A percentile compares a stretch with the other conserved stretches of the same genome.
Conservation (phyloP, 306 rosid genomes). For the Sicyos edulis region DNA sequence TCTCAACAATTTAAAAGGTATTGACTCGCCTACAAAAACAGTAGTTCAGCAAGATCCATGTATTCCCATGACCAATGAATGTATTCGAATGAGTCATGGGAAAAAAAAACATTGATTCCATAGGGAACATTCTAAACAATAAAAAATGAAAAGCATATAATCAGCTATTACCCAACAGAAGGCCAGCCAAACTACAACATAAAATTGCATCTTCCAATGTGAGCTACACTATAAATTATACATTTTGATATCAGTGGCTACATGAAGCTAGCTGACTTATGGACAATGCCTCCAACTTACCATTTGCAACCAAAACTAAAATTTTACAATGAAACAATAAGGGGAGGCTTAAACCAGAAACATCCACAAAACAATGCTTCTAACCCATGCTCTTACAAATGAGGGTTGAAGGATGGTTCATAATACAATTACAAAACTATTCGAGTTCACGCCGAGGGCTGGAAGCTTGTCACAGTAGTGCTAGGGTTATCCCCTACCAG, state of each 20-base stretch:
- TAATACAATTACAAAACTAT: not conserved
- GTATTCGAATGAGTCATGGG: too few species aligned
- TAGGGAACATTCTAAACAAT: too few species aligned
- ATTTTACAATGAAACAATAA: slow-evolving; percentile 3
- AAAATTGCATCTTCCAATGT: not conserved
- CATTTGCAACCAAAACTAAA: slow-evolving; percentile 7
- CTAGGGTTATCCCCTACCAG: slow-evolving; percentile 42
- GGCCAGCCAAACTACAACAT: not conserved
- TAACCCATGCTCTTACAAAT: not conserved
- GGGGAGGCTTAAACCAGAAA: not conserved
- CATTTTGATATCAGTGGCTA: slow-evolving; percentile 9
- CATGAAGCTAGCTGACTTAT: not conserved
- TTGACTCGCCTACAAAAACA: not conserved
- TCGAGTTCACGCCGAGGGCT: slow-evolving; percentile 16
- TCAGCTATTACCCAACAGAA: not conserved
- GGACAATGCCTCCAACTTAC: not conserved
- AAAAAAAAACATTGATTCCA: too few species aligned
- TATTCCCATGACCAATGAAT: too few species aligned
- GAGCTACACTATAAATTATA: not conserved
- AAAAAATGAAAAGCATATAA: not conserved
- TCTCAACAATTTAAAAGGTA: not conserved
- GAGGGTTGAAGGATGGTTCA: not conserved
- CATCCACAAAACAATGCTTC: slow-evolving; percentile 10
- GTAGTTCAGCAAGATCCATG: too few species aligned
- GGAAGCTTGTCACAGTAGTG: slow-evolving; percentile 5